Evolutionary conservation across 1,284 basidiomycete genomes (phyloP).

Genomic region (Acaromyces ingoldii): DNA sequence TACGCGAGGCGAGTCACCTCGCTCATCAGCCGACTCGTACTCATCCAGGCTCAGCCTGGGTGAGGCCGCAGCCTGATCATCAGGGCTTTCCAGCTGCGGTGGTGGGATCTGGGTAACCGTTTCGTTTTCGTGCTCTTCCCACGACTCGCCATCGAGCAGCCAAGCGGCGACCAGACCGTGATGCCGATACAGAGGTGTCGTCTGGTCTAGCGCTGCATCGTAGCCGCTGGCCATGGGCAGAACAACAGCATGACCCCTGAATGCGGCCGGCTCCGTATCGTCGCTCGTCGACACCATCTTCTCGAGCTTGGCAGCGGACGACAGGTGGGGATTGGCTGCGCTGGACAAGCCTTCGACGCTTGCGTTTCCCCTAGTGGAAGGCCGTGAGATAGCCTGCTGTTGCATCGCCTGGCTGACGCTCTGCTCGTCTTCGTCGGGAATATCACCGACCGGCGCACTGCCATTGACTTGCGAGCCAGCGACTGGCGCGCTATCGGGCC

Average conservation of each 20-base stretch:
- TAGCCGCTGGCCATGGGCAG: constrained; percentile 15
- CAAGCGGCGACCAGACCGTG: constrained; percentile 28
- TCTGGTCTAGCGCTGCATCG: constrained; percentile 7
- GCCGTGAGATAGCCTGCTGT: not conserved
- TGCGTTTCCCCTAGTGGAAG: not conserved
- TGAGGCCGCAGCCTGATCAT: no score
- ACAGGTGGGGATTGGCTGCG: not conserved
- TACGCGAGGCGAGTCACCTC: no score
- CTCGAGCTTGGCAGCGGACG: not conserved
- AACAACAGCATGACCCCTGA: not conserved
- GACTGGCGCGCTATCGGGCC: not conserved
- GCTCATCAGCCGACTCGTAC: no score
- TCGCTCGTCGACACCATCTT: not conserved
- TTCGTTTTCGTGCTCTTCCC: no score
- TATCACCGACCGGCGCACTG: not conserved
- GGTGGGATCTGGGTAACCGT: no score
- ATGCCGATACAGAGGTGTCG: constrained; percentile 6
- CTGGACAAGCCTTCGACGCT: not conserved
- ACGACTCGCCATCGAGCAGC: constrained; percentile 37
- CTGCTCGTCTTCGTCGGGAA: not conserved
- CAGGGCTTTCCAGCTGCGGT: no score
- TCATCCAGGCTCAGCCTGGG: no score
- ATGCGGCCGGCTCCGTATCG: not conserved
- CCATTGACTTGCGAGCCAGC: not conserved
- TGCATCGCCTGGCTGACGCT: not conserved